These are phyloP conservation scores for Aspergillus japonicus DNA, from an alignment of 2,329 filamentous ascomycete genomes.

Conservation along the genomic window DNA sequence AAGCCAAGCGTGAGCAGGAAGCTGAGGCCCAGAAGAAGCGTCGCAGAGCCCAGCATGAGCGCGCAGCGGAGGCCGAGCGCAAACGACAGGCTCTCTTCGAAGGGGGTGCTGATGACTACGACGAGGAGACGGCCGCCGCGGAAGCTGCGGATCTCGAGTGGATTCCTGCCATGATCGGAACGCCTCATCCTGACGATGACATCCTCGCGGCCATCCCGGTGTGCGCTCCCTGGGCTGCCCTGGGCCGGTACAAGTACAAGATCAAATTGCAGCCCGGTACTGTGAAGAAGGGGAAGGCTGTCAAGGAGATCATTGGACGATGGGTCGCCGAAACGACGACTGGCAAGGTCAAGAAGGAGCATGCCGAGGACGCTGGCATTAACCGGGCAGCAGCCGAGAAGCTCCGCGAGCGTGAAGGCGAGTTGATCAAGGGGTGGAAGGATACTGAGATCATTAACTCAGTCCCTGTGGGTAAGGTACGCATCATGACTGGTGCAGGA, in stretches of 20 bases:
- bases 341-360: conserved; percentile 48
- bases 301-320: conserved; percentile 80
- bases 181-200: conserved; percentile 77
- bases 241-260: conserved; percentile 80
- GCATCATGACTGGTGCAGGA: conserved; percentile 71
- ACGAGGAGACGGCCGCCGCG: conserved; percentile 52
- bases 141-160: conserved; percentile 56
- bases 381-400: conserved; percentile 63
- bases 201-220: conserved; percentile 60
- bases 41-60: conserved; percentile 74
- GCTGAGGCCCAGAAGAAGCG: conserved; percentile 70
- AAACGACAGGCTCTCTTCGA: conserved; percentile 73
- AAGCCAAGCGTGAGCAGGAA: conserved; percentile 69
- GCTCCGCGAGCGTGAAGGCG: conserved; percentile 84
- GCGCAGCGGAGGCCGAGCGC: conserved; percentile 61
- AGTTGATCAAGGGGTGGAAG: conserved; percentile 77
- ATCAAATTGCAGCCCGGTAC: conserved; percentile 88
- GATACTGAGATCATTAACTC: conserved; percentile 77
- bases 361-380: conserved; percentile 57
- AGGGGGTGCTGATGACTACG: conserved; percentile 61
- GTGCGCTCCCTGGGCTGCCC: conserved; percentile 62
- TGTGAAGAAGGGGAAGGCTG: conserved; percentile 90
- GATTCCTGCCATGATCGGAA: conserved; percentile 68
- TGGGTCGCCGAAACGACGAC: conserved; percentile 67
- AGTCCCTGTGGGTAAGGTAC: conserved; percentile 75